Percentiles rank a stretch among this genome's conserved stretches.
These are phyloP conservation scores for Colletotrichum karsti DNA, from an alignment of 2,329 filamentous ascomycete species.

Conservation along the genomic window DNA sequence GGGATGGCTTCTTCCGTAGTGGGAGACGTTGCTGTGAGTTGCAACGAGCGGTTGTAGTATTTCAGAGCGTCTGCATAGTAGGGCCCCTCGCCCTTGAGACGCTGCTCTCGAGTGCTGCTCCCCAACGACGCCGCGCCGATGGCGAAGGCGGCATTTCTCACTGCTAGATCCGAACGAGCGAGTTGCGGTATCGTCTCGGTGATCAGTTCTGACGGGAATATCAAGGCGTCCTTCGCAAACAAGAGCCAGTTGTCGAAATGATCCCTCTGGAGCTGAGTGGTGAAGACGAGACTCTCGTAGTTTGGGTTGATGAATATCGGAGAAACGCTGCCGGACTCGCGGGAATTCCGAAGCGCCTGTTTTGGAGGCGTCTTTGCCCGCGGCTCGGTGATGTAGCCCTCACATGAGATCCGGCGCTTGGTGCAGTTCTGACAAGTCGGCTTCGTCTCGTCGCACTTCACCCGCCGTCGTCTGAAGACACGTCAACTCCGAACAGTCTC, in stretches of 20 bases:
- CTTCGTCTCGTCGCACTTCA: slow-evolving; percentile 23
- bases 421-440: slow-evolving; percentile 18
- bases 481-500: neutral
- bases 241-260: slow-evolving; percentile 20
- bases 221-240: neutral
- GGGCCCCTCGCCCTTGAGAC: neutral
- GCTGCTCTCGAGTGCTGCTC: slow-evolving; percentile 7
- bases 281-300: slow-evolving; percentile 19
- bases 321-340: neutral
- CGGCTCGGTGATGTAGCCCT: slow-evolving; percentile 16
- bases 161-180: slow-evolving; percentile 29
- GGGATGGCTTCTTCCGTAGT: neutral
- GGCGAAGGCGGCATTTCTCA: slow-evolving; percentile 50
- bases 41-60: slow-evolving; percentile 16
- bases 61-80: slow-evolving; percentile 4
- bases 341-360: neutral
- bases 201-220: slow-evolving; percentile 21
- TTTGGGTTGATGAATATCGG: slow-evolving; percentile 10
- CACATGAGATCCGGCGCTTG: slow-evolving; percentile 9
- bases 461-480: slow-evolving; percentile 2
- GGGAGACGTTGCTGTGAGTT: neutral
- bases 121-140: slow-evolving; percentile 40
- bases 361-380: neutral
- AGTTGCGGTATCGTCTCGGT: slow-evolving; percentile 30
- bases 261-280: slow-evolving; percentile 16